Base-by-base conservation (phyloP, 2,329 filamentous ascomycete genomes). In the Phoma sp. region DNA sequence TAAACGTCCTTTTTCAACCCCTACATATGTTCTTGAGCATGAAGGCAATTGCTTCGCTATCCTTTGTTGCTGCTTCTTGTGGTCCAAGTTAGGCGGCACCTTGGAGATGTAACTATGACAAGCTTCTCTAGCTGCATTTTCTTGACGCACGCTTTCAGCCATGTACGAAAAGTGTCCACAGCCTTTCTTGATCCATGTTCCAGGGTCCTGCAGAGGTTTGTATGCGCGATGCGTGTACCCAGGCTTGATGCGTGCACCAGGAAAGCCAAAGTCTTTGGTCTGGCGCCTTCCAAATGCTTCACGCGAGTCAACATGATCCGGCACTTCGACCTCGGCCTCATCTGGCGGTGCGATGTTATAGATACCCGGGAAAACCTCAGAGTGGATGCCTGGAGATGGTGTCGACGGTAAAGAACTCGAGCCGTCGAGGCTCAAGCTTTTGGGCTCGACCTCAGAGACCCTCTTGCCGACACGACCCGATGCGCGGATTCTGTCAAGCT, bases 261-360 rank as follows among this genome's bases (percentile, higher is more conserved):
- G 70, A 39, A 62, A 74, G 23, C 70, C 68, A 43, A 74, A 73
- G 40, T 74, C 69, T 38, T 65, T 58, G 7, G 68, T 71, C 23
- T 60, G 60, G 29, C 70, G 69, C 38, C 67, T 68, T 13, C 70
- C 69, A 18, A 69, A 74, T n/a, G 57, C 65, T 35, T 57, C 56
- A 35, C 69, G 66, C 57, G 55, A 64, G 38, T 73, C 70, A 18
- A 71, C 47, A 52, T 70, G 54, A 29, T 66, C 47, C 4, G 66
- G 69, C 9, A 69, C 61, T 32, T 58, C 56, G 11, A 61, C 47
- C 3, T 61, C 27, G 27, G 65, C 61, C n/a, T 51, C 57, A 3
- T 37, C 32, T 22, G 9, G 24, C n/a, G 1, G 25, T 3, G 3
- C 22, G 9, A n/a, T 22, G 6, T 6, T 11, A 11, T 11, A 4